These are phyloP conservation scores for Suillus cothurnatus DNA, from an alignment of 768 basidiomycete genomes.

Conservation along the genomic window DNA sequence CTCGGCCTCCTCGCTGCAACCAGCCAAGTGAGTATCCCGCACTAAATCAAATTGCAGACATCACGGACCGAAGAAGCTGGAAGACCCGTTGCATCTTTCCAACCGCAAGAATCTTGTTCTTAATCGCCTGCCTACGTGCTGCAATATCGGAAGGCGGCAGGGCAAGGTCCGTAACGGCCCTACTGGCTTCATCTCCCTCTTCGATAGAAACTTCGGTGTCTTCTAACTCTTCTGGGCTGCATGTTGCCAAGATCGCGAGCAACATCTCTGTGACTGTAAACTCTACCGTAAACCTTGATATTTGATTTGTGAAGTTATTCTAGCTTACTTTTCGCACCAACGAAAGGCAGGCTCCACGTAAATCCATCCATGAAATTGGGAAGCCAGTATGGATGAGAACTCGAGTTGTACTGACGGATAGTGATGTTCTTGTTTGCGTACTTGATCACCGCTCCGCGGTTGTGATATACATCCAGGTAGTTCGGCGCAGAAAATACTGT, in stretches of 20 bases:
- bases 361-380: slow-evolving; percentile 99
- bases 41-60: slow-evolving; percentile 5
- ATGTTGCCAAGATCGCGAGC: slow-evolving; percentile 90
- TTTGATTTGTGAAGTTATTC: background rate
- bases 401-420: slow-evolving; percentile 84
- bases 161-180: slow-evolving; percentile 28
- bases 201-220: slow-evolving; percentile 48
- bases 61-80: slow-evolving; percentile 77
- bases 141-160: slow-evolving; percentile 44
- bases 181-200: slow-evolving; percentile 40
- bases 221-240: slow-evolving; percentile 90
- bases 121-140: slow-evolving; percentile 76
- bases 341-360: slow-evolving; percentile 98
- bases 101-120: slow-evolving; percentile 92
- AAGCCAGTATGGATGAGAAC: slow-evolving; percentile 89
- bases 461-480: slow-evolving; percentile 96
- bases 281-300: slow-evolving; percentile 2
- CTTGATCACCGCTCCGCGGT: slow-evolving; percentile 95
- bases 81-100: slow-evolving; percentile 91
- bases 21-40: slow-evolving; percentile 2
- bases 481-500: slow-evolving; percentile 98
- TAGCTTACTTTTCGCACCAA: slow-evolving; percentile 91
- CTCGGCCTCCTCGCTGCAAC: slow-evolving; percentile 73
- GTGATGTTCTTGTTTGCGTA: slow-evolving; percentile 98
- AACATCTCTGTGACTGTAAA: slow-evolving; percentile 93